A percentile compares a stretch with the other conserved stretches of the same genome.
phyloP scores from a whole-genome alignment of 2,329 filamentous ascomycete species.

The Epichloe brachyelytri region DNA sequence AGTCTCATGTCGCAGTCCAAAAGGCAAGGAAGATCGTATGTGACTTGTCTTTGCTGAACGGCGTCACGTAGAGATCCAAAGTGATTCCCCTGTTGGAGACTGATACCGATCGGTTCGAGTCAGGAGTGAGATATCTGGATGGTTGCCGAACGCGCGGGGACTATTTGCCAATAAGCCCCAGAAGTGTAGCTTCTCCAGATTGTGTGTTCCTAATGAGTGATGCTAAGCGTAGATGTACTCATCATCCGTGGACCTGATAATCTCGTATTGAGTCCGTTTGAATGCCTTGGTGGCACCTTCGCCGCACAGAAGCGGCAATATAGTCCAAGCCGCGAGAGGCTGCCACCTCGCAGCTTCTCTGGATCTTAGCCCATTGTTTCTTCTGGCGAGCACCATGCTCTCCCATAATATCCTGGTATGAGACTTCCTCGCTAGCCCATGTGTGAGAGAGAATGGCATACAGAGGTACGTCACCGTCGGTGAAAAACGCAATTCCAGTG shows the following conservation, averaged over 20 bases:
- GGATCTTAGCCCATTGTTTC: conserved; percentile 4
- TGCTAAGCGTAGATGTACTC: background rate
- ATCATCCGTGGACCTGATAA: background rate
- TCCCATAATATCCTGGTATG: background rate
- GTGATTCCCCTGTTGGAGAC: background rate
- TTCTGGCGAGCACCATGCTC: conserved; percentile 1
- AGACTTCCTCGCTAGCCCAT: background rate
- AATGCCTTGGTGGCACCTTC: conserved; percentile 18
- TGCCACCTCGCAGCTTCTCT: conserved; percentile 7
- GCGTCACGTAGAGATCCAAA: conserved; percentile 11
- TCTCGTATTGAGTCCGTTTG: conserved; percentile 9
- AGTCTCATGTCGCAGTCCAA: conserved; percentile 17
- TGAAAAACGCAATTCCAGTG: background rate
- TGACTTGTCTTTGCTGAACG: conserved; percentile 14
- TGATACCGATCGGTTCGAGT: background rate
- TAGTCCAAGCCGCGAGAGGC: background rate
- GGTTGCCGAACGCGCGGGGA: background rate
- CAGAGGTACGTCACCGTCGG: background rate
- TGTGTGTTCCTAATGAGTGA: background rate
- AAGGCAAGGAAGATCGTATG: conserved; percentile 16
- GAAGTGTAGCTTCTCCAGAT: background rate
- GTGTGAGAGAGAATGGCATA: background rate
- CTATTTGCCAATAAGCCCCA: background rate
- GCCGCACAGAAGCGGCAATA: conserved; percentile 19
- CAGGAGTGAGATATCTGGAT: background rate